Base-by-base conservation (phyloP, 768 basidiomycete genomes). In the Tulasnella calospora region DNA sequence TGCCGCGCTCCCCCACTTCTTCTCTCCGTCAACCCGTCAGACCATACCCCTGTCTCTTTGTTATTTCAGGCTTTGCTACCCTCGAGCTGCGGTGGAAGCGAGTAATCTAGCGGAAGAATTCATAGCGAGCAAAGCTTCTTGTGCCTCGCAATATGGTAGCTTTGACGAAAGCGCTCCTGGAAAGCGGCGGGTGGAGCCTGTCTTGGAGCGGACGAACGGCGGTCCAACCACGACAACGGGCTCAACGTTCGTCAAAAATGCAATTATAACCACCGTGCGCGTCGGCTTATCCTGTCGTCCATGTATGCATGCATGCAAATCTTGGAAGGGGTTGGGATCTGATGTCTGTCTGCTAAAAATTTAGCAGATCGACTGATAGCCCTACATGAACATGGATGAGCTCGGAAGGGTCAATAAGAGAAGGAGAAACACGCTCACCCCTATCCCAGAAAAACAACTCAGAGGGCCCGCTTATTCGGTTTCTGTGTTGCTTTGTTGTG, bases 91-190 rank as follows among this genome's bases (percentile, higher is more conserved):
- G 51, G 51, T 51, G n/a, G 55, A 57, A 57, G 55, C 44, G 44
- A 44, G 44, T 44, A 44, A 44, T 44, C 44, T 44, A 27, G 55
- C 55, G 55, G 55, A 57, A 57, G 55, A 57, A 57, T 30, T 57
- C n/a, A n/a, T 0, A 6, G 55, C 15, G 2, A 3, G 2, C 55
- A n/a, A n/a, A 30, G 55, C 55, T 57, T 57, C 55, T 57, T 27
- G 55, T 57, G 55, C 55, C 55, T 57, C 61, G 61, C 61, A 67
- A 67, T 67, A 67, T 67, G 61, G 61, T 51, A 30, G 61, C 61
- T 9, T 67, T 35, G 33, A 67, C 61, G 61, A 67, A 35, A 67
- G 30, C 61, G 61, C 61, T 67, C 61, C 61, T 67, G 61, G 17
- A 67, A 67, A 67, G 61, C 61, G 61, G 61, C 61, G n/a, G 55